Evolutionary conservation across 371 early-diverging fungal species (phyloP).

Genomic region (Aphelidium insulamus): DNA sequence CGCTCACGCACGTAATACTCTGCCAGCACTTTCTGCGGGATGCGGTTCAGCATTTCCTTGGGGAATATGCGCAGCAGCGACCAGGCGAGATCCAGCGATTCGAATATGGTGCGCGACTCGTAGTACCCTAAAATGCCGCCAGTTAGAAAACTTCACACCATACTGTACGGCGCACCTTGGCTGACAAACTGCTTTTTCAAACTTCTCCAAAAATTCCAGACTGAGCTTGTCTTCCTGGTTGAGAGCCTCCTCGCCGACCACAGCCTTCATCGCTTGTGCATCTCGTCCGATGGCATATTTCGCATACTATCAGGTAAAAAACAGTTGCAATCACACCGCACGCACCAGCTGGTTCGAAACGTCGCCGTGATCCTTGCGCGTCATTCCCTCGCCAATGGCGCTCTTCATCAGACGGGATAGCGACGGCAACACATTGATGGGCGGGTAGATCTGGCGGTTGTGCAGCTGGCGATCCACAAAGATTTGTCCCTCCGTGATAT

Average conservation of each 20-base stretch:
- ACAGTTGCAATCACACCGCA: neutral
- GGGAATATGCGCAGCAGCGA: conserved; percentile 98
- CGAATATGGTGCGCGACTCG: conserved; percentile 92
- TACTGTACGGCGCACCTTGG: conserved; percentile 10
- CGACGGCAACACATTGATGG: conserved; percentile 99
- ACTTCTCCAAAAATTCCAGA: conserved; percentile 97
- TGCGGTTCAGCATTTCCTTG: conserved; percentile 98
- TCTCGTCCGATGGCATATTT: conserved; percentile 99
- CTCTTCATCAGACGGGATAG: conserved; percentile 99
- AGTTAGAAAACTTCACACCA: neutral
- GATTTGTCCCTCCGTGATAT: conserved; percentile 99
- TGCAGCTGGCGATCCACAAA: conserved; percentile 98
- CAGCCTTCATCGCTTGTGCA: conserved; percentile 99
- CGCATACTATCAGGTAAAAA: conserved; percentile 47
- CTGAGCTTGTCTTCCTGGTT: conserved; percentile 95
- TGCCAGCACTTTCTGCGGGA: conserved; percentile 85
- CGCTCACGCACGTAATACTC: conserved; percentile 85
- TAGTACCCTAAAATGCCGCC: conserved; percentile 21
- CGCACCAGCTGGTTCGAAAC: conserved; percentile 94
- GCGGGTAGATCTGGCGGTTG: conserved; percentile 99
- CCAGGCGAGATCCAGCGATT: conserved; percentile 97
- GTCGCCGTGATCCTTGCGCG: conserved; percentile 98
- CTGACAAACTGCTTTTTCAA: conserved; percentile 95
- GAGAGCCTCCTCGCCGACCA: conserved; percentile 99
- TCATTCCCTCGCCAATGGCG: conserved; percentile 98